Evolutionary conservation across 495 filamentous ascomycete genomes (phyloP).

Genomic region (Aspergillus olivimuriae): DNA sequence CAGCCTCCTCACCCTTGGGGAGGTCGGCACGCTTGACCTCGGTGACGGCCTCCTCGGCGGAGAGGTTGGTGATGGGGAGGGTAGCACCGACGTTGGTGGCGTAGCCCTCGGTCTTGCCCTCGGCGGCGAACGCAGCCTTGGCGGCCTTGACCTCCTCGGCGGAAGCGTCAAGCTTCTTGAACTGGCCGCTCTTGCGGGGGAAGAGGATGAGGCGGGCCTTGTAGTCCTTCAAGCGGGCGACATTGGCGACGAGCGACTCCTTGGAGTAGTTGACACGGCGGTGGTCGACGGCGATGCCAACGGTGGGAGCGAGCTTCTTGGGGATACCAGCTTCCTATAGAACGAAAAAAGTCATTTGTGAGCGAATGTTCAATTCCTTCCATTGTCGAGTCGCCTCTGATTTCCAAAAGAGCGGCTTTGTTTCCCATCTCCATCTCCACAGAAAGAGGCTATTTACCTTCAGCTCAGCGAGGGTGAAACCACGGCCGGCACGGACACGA

Average conservation of each 20-base stretch:
- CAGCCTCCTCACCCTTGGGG: conserved; percentile 71
- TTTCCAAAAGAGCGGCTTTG: no score
- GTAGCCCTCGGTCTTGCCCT: conserved; percentile 49
- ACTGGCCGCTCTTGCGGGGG: conserved; percentile 87
- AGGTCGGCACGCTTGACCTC: conserved; percentile 80
- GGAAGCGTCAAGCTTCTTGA: conserved; percentile 83
- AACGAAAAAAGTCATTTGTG: conserved; percentile 9
- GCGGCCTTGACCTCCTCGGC: conserved; percentile 75
- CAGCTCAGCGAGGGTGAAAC: conserved; percentile 93
- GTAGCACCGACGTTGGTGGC: conserved; percentile 46
- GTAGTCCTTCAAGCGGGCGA: conserved; percentile 94
- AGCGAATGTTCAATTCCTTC: conserved; percentile 12
- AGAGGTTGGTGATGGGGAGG: conserved; percentile 66
- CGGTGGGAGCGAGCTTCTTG: conserved; percentile 85
- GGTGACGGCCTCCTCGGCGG: conserved; percentile 50
- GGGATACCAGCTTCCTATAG: conserved; percentile 87
- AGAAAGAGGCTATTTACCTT: conserved; percentile 60
- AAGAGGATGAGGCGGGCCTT: conserved; percentile 91
- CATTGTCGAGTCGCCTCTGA: no score
- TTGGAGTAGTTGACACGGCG: conserved; percentile 95
- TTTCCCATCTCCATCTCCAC: no score
- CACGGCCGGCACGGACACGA: conserved; percentile 90
- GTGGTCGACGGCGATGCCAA: conserved; percentile 94
- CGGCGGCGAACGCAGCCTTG: conserved; percentile 46
- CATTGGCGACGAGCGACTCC: conserved; percentile 88